Conservation (phyloP, 1,284 basidiomycete genomes). For the Ustilago hordei region DNA sequence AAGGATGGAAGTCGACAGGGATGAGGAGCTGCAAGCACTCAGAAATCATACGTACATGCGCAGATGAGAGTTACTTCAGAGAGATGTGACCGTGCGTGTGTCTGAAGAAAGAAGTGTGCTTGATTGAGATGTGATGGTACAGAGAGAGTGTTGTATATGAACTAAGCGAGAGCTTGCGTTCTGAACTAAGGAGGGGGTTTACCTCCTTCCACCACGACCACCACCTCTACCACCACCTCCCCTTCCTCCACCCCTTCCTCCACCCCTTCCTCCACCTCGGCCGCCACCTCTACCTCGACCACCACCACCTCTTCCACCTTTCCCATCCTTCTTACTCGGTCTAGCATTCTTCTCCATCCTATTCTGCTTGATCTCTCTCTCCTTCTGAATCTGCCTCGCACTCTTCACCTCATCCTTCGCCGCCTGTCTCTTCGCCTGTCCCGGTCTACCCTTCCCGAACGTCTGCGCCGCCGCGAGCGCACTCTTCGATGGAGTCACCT, state of each 20-base stretch:
- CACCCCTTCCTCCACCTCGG: slow-evolving; percentile 16
- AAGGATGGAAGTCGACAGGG: slow-evolving; percentile 33
- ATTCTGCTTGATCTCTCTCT: slow-evolving; percentile 53
- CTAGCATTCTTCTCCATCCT: slow-evolving; percentile 65
- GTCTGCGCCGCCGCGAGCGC: not conserved
- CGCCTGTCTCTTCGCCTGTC: slow-evolving; percentile 44
- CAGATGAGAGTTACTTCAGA: not conserved
- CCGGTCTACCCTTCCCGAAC: slow-evolving; percentile 52
- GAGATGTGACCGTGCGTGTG: not conserved
- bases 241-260: slow-evolving; percentile 10
- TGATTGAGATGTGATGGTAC: not conserved
- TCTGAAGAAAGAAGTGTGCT: not conserved
- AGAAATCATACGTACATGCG: not conserved
- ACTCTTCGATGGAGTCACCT: slow-evolving; percentile 52
- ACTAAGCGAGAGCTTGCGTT: not conserved
- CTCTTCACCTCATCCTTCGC: slow-evolving; percentile 60
- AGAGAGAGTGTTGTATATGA: not conserved
- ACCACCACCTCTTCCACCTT: slow-evolving; percentile 12
- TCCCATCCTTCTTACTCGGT: slow-evolving; percentile 44
- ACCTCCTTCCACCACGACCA: slow-evolving; percentile 26
- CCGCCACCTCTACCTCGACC: slow-evolving; percentile 17
- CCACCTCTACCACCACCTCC: slow-evolving; percentile 13
- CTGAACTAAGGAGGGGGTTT: not conserved
- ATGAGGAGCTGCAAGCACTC: not conserved
- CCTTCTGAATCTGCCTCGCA: slow-evolving; percentile 61